phyloP scores from a whole-genome alignment of 73 alveolate genomes.

The Halteria grandinella region DNA sequence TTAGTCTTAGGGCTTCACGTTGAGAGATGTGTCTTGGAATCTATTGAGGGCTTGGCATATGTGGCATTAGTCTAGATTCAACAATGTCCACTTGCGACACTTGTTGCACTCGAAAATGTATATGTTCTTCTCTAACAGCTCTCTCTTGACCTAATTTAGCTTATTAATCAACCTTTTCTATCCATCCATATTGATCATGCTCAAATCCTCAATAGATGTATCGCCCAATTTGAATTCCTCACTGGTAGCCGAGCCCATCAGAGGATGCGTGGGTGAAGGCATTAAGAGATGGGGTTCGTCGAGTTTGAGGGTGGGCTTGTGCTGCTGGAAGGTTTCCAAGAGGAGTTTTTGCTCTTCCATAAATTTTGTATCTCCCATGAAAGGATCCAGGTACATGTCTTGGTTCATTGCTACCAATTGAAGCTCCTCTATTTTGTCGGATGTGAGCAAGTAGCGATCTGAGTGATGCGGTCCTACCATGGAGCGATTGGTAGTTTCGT shows the following conservation, averaged over 20 bases:
- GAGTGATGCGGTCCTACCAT: neutral
- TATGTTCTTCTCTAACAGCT: neutral
- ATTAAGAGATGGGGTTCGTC: neutral
- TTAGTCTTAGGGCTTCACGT: neutral
- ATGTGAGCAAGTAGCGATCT: neutral
- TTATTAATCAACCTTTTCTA: neutral
- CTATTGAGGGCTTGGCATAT: conserved; percentile 1
- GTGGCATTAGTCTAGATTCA: neutral
- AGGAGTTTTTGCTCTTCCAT: conserved; percentile 5
- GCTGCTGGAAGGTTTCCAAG: neutral
- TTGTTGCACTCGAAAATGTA: conserved; percentile 18
- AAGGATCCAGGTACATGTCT: neutral
- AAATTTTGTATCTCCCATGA: conserved; percentile 17
- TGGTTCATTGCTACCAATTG: conserved; percentile 27
- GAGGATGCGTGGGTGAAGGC: neutral
- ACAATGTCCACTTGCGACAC: conserved; percentile 13
- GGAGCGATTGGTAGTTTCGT: neutral
- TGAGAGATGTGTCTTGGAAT: neutral
- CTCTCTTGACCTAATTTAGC: neutral
- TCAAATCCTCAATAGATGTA: neutral
- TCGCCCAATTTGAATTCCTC: neutral
- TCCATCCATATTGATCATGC: neutral
- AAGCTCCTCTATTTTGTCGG: conserved; percentile 3
- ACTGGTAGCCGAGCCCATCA: neutral
- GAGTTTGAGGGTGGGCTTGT: neutral